Percentiles rank a stretch among this genome's conserved stretches.
Conservation (phyloP, 2,329 filamentous ascomycete genomes). For the Ophiostoma fasciatum region DNA sequence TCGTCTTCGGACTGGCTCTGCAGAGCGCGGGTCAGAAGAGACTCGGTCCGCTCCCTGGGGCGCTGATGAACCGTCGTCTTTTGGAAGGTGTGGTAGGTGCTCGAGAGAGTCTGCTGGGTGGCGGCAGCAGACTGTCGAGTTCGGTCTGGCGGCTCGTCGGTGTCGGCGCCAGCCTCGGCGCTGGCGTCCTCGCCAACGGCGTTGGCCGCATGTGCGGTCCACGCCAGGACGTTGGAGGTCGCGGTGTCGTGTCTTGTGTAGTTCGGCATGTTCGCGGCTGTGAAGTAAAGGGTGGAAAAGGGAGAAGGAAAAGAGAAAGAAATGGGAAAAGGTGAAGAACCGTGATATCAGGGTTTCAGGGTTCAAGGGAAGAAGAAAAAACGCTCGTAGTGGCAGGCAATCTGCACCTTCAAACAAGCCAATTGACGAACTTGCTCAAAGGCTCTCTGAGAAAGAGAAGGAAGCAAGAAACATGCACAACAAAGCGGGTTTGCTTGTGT, state of each 20-base stretch:
- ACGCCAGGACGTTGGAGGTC: conserved; percentile 29
- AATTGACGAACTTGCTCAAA: conserved; percentile 3
- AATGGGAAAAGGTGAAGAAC: neutral
- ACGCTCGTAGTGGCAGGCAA: neutral
- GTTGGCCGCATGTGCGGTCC: conserved; percentile 28
- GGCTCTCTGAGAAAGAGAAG: conserved; percentile 1
- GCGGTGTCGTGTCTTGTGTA: conserved; percentile 22
- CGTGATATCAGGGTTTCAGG: neutral
- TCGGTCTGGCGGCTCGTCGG: conserved; percentile 76
- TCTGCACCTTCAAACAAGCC: conserved; percentile 2
- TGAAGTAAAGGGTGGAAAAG: neutral
- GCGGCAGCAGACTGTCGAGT: conserved; percentile 5
- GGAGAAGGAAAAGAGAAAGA: neutral
- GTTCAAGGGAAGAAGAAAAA: neutral
- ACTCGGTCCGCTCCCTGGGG: conserved; percentile 49
- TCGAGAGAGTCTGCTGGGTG: conserved; percentile 10
- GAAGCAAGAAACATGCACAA: neutral
- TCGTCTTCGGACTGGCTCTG: conserved; percentile 50
- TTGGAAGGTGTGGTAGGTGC: conserved; percentile 24
- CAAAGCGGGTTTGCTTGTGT: neutral
- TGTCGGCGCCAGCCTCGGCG: conserved; percentile 45
- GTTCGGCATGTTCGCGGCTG: conserved; percentile 13
- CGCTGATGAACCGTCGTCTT: conserved; percentile 32
- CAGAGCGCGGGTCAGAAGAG: conserved; percentile 76
- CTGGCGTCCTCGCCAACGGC: conserved; percentile 44